Evolutionary conservation across 2,329 filamentous ascomycete genomes (phyloP), one percentile per base, ranked within the genome.

Genomic region (Hypoxylon sp.): DNA sequence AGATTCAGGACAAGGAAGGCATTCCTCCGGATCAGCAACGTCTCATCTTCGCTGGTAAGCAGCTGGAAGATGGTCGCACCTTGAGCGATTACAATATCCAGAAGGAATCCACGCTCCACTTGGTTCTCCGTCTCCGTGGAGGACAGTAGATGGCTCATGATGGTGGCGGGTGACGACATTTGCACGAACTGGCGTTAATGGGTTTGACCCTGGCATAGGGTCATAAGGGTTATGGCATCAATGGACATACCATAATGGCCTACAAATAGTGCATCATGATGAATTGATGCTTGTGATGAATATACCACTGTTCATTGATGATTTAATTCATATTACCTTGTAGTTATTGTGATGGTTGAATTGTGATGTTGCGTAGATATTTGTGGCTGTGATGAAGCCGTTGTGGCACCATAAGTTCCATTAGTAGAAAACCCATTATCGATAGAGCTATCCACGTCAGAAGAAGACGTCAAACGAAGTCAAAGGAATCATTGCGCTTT

Each of bases 21-120:
- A 91, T 92, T 59, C 90, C 90, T 29, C 89, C 90, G 37, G 90
- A 92, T 77, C 90, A 92, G 79, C 90, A 91, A 80, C 87, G 89
- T 79, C 82, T 91, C 60, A 91, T 92, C 77, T 91, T 91, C 72
- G 89, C 89, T 74, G 89, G 89, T 74, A 91, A 91, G 85, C 89
- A 91, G 81, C 75, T 91, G 53, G 91, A 93, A 79, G 91, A 94
- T 76, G 92, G 92, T 62, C 90, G 92, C 26, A 94, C 92, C 1
- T 83, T 94, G n/a, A 91, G 88, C n/a, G 92, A 94, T 78, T 94
- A 94, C 87, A 94, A 94, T 83, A 95, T 95, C 70, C 93, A 96
- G 82, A 92, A 92, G 81, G 90, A 92, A 78, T 90, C 88, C 4
- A 92, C 90, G 1, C 85, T 92, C 11, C 90, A 92, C 80, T 80